Conservation (phyloP, 768 basidiomycete species). For the Roridomyces roridus region DNA sequence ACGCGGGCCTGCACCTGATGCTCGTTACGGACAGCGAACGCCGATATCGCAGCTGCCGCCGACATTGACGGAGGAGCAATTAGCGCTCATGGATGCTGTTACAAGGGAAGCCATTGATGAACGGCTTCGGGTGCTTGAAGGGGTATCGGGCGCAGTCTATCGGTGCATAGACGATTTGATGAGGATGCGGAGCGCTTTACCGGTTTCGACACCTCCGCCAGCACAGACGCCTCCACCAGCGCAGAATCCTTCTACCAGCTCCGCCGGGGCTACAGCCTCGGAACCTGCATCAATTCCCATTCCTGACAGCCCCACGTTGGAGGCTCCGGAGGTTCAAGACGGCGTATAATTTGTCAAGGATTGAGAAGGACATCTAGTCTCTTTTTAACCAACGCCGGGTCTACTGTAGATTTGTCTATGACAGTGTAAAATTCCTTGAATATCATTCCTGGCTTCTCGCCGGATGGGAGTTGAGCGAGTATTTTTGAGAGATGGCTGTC, state of each 20-base stretch:
- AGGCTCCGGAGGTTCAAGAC: conserved; percentile 1
- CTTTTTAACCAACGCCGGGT: conserved; percentile 60
- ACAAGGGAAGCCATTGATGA: conserved; percentile 88
- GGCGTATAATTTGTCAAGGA: conserved; percentile 14
- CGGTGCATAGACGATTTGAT: conserved; percentile 82
- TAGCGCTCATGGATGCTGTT: conserved; percentile 65
- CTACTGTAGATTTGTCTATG: conserved; percentile 66
- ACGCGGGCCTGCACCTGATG: conserved; percentile 18
- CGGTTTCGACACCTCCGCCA: conserved; percentile 38
- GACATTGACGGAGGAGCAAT: conserved; percentile 63
- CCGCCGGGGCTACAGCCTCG: neutral
- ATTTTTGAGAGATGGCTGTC: conserved; percentile 55
- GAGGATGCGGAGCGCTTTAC: conserved; percentile 75
- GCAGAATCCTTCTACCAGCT: neutral
- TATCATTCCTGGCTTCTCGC: conserved; percentile 51
- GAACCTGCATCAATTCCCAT: conserved; percentile 9
- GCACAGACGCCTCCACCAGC: too few relatives aligned
- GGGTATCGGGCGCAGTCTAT: conserved; percentile 76
- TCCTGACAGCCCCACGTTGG: conserved; percentile 11
- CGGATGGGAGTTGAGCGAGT: conserved; percentile 37
- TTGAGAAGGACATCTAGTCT: conserved; percentile 50
- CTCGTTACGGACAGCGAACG: conserved; percentile 13
- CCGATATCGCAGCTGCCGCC: conserved; percentile 47
- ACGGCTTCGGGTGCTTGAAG: conserved; percentile 77
- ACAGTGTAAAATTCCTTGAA: conserved; percentile 69